Evolutionary conservation across 331 rosid genomes (phyloP).

Genomic region (Rhamnella rubrinervis): DNA sequence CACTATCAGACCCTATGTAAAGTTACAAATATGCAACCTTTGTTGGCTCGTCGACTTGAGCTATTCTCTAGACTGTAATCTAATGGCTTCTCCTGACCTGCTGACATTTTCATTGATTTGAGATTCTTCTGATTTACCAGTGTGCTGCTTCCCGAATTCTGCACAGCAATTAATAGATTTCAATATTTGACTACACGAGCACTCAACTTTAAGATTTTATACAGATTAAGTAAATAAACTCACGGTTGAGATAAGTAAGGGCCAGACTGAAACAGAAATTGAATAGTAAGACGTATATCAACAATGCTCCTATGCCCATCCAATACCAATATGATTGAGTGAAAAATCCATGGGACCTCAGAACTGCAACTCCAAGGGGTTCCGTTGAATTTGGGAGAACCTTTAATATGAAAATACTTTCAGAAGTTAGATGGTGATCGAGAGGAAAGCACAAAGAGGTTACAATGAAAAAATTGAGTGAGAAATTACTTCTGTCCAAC

Average conservation of each 20-base stretch:
- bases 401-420: slow-evolving; percentile 25
- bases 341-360: slow-evolving; percentile 51
- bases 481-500: slow-evolving; percentile 49
- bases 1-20: too few species aligned
- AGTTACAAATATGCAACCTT: too few species aligned
- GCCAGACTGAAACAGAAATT: slow-evolving; percentile 47
- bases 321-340: slow-evolving; percentile 55
- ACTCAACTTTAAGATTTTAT: not conserved
- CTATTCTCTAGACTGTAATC: not conserved
- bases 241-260: slow-evolving; percentile 53
- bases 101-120: slow-evolving; percentile 21
- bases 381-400: slow-evolving; percentile 37
- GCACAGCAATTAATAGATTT: slow-evolving; percentile 12
- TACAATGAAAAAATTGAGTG: not conserved
- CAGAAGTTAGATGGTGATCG: slow-evolving; percentile 6
- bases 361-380: slow-evolving; percentile 45
- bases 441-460: not conserved
- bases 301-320: slow-evolving; percentile 54
- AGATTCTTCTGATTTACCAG: slow-evolving; percentile 31
- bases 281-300: slow-evolving; percentile 47
- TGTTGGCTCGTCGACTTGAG: not conserved
- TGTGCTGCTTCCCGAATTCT: slow-evolving; percentile 39
- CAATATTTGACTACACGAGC: not conserved
- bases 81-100: not conserved
- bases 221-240: slow-evolving; percentile 20